phyloP scores from a whole-genome alignment of 768 basidiomycete genomes.

The Lentinula aciculospora region DNA sequence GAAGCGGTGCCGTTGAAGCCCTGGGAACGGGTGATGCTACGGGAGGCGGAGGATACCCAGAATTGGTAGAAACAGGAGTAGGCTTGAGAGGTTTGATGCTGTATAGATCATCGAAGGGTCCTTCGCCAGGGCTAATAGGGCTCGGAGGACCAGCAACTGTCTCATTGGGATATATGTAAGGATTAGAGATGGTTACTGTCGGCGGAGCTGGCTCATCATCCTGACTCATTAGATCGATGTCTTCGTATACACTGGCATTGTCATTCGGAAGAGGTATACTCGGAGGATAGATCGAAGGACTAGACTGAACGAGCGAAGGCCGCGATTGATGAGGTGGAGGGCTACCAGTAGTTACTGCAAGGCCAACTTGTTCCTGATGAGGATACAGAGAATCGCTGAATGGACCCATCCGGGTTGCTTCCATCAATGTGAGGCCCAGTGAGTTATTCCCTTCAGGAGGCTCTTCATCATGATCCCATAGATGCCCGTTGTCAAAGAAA shows the following conservation, averaged over 20 bases:
- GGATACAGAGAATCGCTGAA: slow-evolving; percentile 13
- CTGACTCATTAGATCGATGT: slow-evolving; percentile 6
- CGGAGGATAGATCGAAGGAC: slow-evolving; percentile 46
- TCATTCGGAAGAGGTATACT: slow-evolving; percentile 33
- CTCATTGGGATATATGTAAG: neutral
- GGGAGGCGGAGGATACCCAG: neutral
- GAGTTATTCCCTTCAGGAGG: neutral
- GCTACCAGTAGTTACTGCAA: slow-evolving; percentile 19
- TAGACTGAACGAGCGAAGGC: slow-evolving; percentile 34
- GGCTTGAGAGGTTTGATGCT: neutral
- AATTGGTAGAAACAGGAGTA: neutral
- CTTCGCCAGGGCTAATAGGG: neutral
- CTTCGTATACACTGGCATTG: slow-evolving; percentile 16
- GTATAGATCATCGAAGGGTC: neutral
- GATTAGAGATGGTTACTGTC: neutral
- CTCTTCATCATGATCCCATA: neutral
- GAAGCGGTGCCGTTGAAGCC: slow-evolving; percentile 15
- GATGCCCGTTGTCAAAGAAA: neutral
- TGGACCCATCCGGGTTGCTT: slow-evolving; percentile 6
- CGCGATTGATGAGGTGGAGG: slow-evolving; percentile 14
- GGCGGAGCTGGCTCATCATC: neutral
- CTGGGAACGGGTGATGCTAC: neutral
- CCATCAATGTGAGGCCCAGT: slow-evolving; percentile 5
- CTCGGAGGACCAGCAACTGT: neutral
- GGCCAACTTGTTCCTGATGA: slow-evolving; percentile 8